These are phyloP conservation scores for Ganoderma meredithae DNA, from an alignment of 1,284 basidiomycete species.

Conservation along the genomic window DNA sequence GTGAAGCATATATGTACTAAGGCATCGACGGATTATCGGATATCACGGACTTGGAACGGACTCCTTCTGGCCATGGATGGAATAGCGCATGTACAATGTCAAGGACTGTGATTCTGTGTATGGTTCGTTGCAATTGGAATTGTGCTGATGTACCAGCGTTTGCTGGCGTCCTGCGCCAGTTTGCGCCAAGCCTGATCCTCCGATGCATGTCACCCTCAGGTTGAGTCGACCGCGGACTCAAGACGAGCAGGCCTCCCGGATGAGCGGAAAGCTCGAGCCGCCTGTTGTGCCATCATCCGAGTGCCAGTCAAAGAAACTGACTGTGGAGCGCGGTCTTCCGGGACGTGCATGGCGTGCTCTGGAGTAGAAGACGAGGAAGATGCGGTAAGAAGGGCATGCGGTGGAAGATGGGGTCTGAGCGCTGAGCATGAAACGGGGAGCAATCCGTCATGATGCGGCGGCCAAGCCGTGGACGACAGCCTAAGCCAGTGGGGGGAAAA, in stretches of 20 bases:
- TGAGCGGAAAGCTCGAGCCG: too few species aligned
- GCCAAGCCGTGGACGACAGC: not conserved
- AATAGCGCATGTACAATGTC: not conserved
- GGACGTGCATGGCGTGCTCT: not conserved
- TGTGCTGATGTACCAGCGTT: conserved; percentile 42
- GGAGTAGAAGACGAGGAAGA: not conserved
- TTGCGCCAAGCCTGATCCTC: too few species aligned
- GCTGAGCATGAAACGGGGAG: not conserved
- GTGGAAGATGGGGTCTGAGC: not conserved
- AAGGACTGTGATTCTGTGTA: not conserved
- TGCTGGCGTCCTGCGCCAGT: too few species aligned
- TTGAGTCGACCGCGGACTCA: too few species aligned
- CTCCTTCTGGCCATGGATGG: not conserved
- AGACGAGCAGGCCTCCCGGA: too few species aligned
- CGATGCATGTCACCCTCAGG: too few species aligned
- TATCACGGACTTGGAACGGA: not conserved
- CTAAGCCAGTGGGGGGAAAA: too few species aligned
- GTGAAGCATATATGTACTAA: too few species aligned
- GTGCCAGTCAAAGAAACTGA: not conserved
- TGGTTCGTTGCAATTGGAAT: not conserved
- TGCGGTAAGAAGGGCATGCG: not conserved
- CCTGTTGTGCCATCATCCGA: not conserved
- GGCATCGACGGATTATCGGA: not conserved
- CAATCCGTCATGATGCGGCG: not conserved
- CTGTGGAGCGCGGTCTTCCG: not conserved